A percentile compares a stretch with the other conserved stretches of the same genome.
These are phyloP conservation scores for Fusarium sp. DNA, from an alignment of 2,329 filamentous ascomycete species.

Conservation along the genomic window DNA sequence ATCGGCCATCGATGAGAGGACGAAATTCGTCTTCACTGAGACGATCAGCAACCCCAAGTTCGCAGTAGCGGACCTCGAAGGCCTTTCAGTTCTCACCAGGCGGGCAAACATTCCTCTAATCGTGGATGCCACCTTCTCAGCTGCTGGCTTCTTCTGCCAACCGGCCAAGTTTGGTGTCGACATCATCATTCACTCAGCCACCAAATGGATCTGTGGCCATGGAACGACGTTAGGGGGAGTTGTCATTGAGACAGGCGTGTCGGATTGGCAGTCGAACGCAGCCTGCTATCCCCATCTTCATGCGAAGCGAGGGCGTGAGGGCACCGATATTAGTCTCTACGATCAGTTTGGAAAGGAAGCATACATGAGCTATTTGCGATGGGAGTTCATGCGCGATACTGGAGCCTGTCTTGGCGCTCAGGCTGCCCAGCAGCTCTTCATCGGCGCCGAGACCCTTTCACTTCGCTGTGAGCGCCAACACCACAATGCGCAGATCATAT, in stretches of 20 bases:
- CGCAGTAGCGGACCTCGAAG: conserved; percentile 3
- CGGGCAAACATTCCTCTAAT: not conserved
- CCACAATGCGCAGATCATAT: not conserved
- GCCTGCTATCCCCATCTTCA: not conserved
- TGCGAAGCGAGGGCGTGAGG: not conserved
- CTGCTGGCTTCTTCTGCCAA: not conserved
- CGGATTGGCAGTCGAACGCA: conserved; percentile 80
- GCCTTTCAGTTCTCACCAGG: not conserved
- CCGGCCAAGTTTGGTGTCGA: conserved; percentile 64
- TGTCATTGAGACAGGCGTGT: conserved; percentile 87
- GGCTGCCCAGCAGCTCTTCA: not conserved
- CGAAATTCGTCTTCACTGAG: not conserved
- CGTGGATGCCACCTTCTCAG: conserved; percentile 3
- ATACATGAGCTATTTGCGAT: not conserved
- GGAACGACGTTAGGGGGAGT: conserved; percentile 92
- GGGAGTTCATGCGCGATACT: conserved; percentile 1
- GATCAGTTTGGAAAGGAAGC: not conserved
- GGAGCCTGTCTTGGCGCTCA: not conserved
- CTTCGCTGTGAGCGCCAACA: conserved; percentile 2
- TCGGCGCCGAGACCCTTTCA: not conserved
- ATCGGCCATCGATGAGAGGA: conserved; percentile 6
- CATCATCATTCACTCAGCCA: conserved; percentile 92
- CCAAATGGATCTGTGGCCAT: conserved; percentile 97
- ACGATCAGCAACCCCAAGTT: conserved; percentile 8
- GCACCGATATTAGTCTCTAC: not conserved